Evolutionary conservation across 768 basidiomycete species (phyloP), one percentile per base, ranked within the genome.

Genomic region (Podaxis sp.): DNA sequence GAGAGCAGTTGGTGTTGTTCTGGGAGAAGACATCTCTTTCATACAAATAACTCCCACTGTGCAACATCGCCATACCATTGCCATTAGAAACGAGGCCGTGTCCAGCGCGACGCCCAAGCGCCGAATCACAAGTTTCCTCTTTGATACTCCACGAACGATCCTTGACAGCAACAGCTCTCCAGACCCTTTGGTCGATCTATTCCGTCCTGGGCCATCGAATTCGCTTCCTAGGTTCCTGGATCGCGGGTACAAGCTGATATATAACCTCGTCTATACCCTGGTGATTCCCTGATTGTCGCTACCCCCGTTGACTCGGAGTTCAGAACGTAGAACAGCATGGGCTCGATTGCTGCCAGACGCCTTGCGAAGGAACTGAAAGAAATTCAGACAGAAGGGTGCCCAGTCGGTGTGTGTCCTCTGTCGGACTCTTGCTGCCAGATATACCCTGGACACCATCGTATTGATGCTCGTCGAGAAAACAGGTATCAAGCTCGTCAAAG

Each of bases 401-500:
- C 88, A 18, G 82, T 85, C 53, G 87, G 87, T 88, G 65, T 88
- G 65, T 44, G 18, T 3, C 37, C 7, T 23, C 11, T 50, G 1
- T 27, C 47, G 5, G 11, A 21, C 27, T 2, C n/a, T 35, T 14
- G 7, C 18, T 58, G 32, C 32, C n/a, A 14, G 11, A 10, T 10
- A 42, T 11, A 1, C 37, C 36, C 18, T 51, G 21, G 18, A 32
- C 25, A 36, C 25, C 18, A 35, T 27, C 28, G 13, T 23, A 36
- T n/a, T 23, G n/a, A 37, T 2, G 14, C 40, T 38, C 18, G 37
- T 37, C 40, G 44, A 18, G 25, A 37, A 13, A 55, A 5, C 67
- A 90, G 91, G 93, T 38, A 91, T 94, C 66, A 82, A 76, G 59
- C 79, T 94, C 25, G 67, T 90, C 44, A 79, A 81, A 56, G 90